phyloP scores from a whole-genome alignment of 306 rosid species.

The Mucuna pruriens region DNA sequence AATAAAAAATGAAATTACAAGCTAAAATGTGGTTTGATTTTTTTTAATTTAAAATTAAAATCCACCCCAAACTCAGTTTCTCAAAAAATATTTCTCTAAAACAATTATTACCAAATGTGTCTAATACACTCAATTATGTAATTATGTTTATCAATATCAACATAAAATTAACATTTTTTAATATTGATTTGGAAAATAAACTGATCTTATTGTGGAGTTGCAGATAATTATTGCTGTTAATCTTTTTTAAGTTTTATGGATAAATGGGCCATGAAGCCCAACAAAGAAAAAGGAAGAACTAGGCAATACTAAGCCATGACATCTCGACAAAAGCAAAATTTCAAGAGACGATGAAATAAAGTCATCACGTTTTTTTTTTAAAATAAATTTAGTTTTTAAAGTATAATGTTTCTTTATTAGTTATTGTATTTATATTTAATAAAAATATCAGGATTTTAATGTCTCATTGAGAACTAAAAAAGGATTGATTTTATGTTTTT shows the following conservation, averaged over 20 bases:
- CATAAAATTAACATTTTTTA: not conserved
- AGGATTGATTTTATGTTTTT: not conserved
- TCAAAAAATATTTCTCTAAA: no score
- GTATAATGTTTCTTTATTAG: not conserved
- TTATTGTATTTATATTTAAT: not conserved
- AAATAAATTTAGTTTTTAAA: not conserved
- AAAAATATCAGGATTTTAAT: not conserved
- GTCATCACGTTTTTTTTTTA: not conserved
- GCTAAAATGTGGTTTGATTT: no score
- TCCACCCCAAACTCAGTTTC: no score
- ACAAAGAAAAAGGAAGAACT: not conserved
- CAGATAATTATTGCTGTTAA: not conserved
- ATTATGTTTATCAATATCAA: no score
- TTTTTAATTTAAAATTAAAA: no score
- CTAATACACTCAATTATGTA: no score
- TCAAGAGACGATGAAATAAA: not conserved
- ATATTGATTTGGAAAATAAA: not conserved
- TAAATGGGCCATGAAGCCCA: not conserved
- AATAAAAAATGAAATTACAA: no score
- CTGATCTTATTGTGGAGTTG: not conserved
- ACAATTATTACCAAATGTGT: no score
- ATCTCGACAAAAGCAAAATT: not conserved
- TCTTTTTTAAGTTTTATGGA: not conserved
- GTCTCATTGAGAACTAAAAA: not conserved
- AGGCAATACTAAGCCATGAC: not conserved